Evolutionary conservation across 768 basidiomycete genomes (phyloP).

Genomic region (Leccinum subtestaceum): DNA sequence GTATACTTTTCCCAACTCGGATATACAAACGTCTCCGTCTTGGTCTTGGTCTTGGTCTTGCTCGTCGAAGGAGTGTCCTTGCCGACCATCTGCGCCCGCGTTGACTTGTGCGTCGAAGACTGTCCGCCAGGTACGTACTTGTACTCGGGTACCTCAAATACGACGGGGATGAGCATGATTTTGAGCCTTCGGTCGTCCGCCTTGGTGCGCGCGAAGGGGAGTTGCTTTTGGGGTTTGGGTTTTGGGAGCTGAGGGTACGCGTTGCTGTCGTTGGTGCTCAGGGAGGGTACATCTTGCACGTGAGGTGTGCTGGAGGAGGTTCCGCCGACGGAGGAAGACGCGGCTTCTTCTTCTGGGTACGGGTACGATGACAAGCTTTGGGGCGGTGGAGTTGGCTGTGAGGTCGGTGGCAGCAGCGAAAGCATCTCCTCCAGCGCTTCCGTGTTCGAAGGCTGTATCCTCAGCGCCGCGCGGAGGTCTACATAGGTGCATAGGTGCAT

Average conservation of each 20-base stretch:
- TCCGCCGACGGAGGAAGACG: conserved; percentile 30
- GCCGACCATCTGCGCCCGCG: conserved; percentile 17
- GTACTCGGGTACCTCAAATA: conserved; percentile 36
- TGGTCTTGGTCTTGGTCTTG: conserved; percentile 33
- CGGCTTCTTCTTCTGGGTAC: conserved; percentile 18
- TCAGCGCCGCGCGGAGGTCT: conserved; percentile 63
- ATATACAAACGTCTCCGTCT: conserved; percentile 48
- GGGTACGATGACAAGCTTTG: not conserved
- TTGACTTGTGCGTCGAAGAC: conserved; percentile 28
- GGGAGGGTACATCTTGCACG: conserved; percentile 7
- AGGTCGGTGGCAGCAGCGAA: conserved; percentile 31
- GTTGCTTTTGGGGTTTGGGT: conserved; percentile 42
- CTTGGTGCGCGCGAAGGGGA: conserved; percentile 51
- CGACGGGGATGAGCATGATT: conserved; percentile 45
- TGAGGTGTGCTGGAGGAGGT: conserved; percentile 12
- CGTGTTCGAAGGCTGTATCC: conserved; percentile 58
- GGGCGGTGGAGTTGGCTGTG: conserved; percentile 13
- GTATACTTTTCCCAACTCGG: conserved; percentile 68
- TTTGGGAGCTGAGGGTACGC: conserved; percentile 37
- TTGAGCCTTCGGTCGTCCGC: conserved; percentile 55
- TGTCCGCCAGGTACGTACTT: conserved; percentile 17
- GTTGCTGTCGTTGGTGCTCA: conserved; percentile 19
- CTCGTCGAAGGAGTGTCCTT: conserved; percentile 6
- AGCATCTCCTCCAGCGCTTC: conserved; percentile 61
- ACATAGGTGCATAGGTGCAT: not conserved